Base-by-base conservation (phyloP, 164 flowering plant genomes). In the Kalanchoe fedtschenkoi region DNA sequence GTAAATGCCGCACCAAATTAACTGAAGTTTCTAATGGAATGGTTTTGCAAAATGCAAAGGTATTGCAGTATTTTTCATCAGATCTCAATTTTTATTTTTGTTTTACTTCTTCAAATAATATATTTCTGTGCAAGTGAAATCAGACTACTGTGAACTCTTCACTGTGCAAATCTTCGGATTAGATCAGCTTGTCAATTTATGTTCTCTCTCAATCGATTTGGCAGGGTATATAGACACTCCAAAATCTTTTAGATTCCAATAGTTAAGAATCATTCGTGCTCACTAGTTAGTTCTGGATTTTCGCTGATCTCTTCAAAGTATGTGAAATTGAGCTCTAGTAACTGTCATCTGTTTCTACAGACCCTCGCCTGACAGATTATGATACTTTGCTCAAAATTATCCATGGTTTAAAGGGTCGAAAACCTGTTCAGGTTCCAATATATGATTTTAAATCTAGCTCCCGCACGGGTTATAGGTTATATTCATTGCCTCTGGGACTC, bases 401-500 rank as follows among this genome's bases (percentile, higher is more conserved):
- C 46, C 80, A 79, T 61, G 95, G 80, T 62, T 71, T 95, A 51
- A 91, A 81, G 70, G 95, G 76, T 53, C 97, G 96, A 63, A 91
- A 84, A 65, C 67, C 78, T 56, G 95, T 75, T 69, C 77, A 88
- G 73, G 91, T 88, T 75, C 99, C 97, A 22, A 74, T 91, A 60
- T 91, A 95, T 77, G 99, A 95, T 80, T 95, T 85, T 85, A 95
- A 90, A 75, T 66, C 89, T 65, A 91, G 97, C 72, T 80, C 78
- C 51, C 93, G 96, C 53, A 79, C 71, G 13, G 99, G 99, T 66
- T 91, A 84, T 88, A 87, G 97, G 99, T 95, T 69, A 24, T 37
- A 30, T 62, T 56, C 65, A 66, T 55, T 38, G 34, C 34, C 33
- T 34, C 42, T 63, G 42, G 28, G 43, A 17, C 37, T 34, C 24